Conservation (phyloP, 2,329 filamentous ascomycete species). For the Chaetomiaceae sp. region DNA sequence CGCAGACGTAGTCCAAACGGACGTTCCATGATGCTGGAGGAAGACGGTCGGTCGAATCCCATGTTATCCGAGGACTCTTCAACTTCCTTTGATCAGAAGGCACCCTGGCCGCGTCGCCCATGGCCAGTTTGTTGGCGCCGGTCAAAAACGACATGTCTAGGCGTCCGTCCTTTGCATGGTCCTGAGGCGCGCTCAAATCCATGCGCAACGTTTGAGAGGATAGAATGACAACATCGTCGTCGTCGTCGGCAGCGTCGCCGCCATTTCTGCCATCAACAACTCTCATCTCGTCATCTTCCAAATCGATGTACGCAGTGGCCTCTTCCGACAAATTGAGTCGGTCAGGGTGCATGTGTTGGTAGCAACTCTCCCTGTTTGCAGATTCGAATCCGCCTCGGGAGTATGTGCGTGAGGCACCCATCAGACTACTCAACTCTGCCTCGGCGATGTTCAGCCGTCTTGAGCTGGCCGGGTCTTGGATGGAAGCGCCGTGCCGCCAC, state of each 20-base stretch:
- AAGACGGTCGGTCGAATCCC: too few relatives aligned
- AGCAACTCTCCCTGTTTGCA: background rate
- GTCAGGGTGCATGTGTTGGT: slow-evolving; percentile 19
- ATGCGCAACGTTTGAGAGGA: background rate
- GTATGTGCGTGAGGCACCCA: background rate
- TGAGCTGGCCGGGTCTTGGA: slow-evolving; percentile 5
- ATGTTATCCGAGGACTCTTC: too few relatives aligned
- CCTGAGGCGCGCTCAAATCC: too few relatives aligned
- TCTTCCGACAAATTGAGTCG: slow-evolving; percentile 10
- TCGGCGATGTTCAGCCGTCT: slow-evolving; percentile 9
- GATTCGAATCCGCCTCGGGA: background rate
- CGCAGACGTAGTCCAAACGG: slow-evolving; percentile 20
- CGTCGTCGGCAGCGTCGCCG: too few relatives aligned
- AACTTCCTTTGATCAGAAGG: background rate
- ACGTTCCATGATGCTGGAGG: too few relatives aligned
- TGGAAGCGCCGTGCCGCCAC: slow-evolving; percentile 9
- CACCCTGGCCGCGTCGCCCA: background rate
- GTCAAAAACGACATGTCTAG: slow-evolving; percentile 10
- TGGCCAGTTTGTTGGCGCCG: slow-evolving; percentile 14
- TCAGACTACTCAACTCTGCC: slow-evolving; percentile 5
- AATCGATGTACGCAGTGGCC: background rate
- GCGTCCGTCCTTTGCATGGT: background rate
- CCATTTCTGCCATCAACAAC: too few relatives aligned
- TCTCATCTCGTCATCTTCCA: background rate
- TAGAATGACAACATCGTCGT: background rate